A percentile compares a stretch with the other conserved stretches of the same genome.
These are phyloP conservation scores for Botrytis deweyae DNA, from an alignment of 2,329 filamentous ascomycete genomes.

Conservation along the genomic window DNA sequence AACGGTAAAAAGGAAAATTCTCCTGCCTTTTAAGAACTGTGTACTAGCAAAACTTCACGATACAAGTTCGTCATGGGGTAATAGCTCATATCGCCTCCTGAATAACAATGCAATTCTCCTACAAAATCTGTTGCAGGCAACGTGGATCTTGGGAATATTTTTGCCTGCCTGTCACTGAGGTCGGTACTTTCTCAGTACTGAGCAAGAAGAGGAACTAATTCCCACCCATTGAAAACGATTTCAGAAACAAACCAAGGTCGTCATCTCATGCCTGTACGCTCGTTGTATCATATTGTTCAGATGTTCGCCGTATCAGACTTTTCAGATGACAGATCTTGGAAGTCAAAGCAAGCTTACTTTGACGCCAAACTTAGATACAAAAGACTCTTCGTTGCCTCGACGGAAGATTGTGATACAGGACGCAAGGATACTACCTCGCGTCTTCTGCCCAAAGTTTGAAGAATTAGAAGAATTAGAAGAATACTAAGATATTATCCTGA, in stretches of 20 bases:
- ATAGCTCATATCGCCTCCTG: neutral
- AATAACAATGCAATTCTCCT: neutral
- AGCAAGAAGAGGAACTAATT: neutral
- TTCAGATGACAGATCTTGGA: conserved; percentile 12
- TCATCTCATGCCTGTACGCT: conserved; percentile 12
- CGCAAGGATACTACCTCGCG: neutral
- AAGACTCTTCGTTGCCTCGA: neutral
- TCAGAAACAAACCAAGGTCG: neutral
- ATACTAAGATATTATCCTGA: neutral
- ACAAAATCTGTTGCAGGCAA: conserved; percentile 14
- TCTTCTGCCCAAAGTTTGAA: neutral
- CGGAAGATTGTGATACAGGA: neutral
- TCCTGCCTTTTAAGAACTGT: neutral
- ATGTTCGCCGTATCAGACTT: conserved; percentile 1
- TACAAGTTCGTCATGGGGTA: neutral
- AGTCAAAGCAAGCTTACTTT: neutral
- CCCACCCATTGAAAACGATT: neutral
- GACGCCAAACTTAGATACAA: neutral
- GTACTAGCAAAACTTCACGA: neutral
- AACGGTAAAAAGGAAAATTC: neutral
- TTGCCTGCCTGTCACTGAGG: neutral
- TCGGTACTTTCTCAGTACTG: neutral
- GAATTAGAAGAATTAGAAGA: neutral
- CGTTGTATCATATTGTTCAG: neutral
- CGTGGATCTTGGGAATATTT: neutral